phyloP scores from a whole-genome alignment of 495 filamentous ascomycete genomes.

The Polyplosphaeria fusca region DNA sequence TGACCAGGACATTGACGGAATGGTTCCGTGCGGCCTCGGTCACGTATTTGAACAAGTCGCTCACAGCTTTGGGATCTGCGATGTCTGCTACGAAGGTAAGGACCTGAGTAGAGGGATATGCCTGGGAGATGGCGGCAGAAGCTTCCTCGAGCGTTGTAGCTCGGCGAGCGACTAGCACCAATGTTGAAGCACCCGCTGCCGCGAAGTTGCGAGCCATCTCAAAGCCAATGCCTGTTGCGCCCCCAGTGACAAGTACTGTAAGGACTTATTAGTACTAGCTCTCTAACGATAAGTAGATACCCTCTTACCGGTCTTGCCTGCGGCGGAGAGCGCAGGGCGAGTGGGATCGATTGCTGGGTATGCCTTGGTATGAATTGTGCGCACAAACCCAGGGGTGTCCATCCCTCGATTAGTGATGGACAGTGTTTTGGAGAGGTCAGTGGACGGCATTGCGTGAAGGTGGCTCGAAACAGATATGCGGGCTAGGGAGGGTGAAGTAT shows the following conservation, averaged over 20 bases:
- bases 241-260: conserved; percentile 21
- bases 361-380: conserved; percentile 1
- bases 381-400: conserved; percentile 1
- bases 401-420: no score
- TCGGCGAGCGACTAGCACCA: conserved; percentile 12
- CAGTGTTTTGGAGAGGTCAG: no score
- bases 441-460: no score
- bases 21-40: neutral
- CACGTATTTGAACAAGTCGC: neutral
- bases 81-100: conserved; percentile 2
- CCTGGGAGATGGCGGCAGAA: neutral
- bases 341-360: conserved; percentile 24
- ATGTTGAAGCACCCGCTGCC: conserved; percentile 1
- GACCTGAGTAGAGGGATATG: neutral
- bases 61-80: neutral
- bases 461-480: no score
- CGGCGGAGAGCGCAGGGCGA: conserved; percentile 4
- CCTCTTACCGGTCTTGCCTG: conserved; percentile 17
- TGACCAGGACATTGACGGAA: conserved; percentile 2
- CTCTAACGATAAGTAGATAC: no score
- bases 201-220: conserved; percentile 9
- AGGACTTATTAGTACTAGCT: no score
- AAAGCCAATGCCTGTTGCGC: conserved; percentile 13
- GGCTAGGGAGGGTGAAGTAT: no score
- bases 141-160: neutral